These are phyloP conservation scores for Cercospora sesami DNA, from an alignment of 2,329 filamentous ascomycete species.

Conservation along the genomic window DNA sequence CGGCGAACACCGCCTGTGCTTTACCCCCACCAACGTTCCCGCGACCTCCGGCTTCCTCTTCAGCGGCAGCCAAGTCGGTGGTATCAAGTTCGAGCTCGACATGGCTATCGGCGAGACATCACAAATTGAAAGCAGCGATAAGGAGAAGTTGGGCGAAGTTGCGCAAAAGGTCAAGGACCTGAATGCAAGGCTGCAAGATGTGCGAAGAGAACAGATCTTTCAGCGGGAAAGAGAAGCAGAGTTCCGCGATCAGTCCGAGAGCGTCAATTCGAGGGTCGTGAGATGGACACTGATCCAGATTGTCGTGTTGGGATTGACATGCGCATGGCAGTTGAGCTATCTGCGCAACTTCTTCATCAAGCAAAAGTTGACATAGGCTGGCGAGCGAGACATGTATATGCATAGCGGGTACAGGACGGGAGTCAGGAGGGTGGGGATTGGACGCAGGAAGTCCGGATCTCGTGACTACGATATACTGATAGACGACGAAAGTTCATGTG, in stretches of 20 bases:
- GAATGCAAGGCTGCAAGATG: slow-evolving; percentile 82
- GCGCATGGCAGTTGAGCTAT: slow-evolving; percentile 96
- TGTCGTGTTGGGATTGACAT: slow-evolving; percentile 78
- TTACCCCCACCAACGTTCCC: slow-evolving; percentile 76
- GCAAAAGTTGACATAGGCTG: slow-evolving; percentile 86
- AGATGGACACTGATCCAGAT: slow-evolving; percentile 93
- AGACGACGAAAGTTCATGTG: slow-evolving; percentile 11
- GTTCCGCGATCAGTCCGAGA: slow-evolving; percentile 96
- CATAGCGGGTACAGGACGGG: slow-evolving; percentile 16
- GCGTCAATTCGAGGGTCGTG: slow-evolving; percentile 86
- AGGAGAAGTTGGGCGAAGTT: slow-evolving; percentile 87
- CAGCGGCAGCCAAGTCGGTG: slow-evolving; percentile 64
- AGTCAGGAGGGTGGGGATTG: slow-evolving; percentile 6
- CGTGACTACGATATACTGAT: slow-evolving; percentile 11
- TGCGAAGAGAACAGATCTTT: slow-evolving; percentile 92
- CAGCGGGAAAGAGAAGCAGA: slow-evolving; percentile 97
- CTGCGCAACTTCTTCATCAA: slow-evolving; percentile 98
- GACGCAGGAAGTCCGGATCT: slow-evolving; percentile 13
- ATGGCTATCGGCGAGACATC: slow-evolving; percentile 92
- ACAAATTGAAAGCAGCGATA: slow-evolving; percentile 90
- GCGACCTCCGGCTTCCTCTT: slow-evolving; percentile 72
- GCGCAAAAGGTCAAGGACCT: slow-evolving; percentile 85
- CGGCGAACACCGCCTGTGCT: slow-evolving; percentile 96
- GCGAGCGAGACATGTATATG: slow-evolving; percentile 9
- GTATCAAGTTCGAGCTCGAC: slow-evolving; percentile 82